Evolutionary conservation across 768 basidiomycete species (phyloP), one percentile per base, ranked within the genome.

Genomic region (Mrakia gelida): DNA sequence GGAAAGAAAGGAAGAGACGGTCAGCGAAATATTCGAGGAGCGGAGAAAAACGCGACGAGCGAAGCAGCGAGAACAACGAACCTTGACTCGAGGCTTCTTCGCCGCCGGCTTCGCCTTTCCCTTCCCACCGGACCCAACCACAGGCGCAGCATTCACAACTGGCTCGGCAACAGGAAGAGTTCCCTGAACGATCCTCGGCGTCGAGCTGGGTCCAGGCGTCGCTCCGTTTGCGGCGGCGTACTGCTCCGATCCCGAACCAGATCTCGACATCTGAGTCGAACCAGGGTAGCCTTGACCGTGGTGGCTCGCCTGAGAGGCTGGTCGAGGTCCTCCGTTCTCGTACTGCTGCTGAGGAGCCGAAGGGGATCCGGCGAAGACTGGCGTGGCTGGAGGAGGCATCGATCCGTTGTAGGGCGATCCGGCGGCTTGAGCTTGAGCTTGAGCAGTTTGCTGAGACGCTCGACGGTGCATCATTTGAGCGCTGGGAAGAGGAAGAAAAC

Each of bases 351-450:
- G 67, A n/a, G 26, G 34, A n/a, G 67, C 26, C 21, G 32, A 38
- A n/a, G 67, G 67, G 9, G 67, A 70, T 18, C 67, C 67, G 23
- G 67, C 67, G 41, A 70, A 70, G 67, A 15, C 26, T 34, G 67
- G 23, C 0, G 67, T 70, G 9, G 67, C 67, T 16, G 67, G 67
- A 70, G 67, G 67, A 43, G 67, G 67, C 67, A 70, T 70, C 38
- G 67, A 70, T n/a, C 67, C 67, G 67, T 70, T 45, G 67, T 70
- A 70, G 7, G 67, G 67, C 16, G 67, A 70, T 6, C 67, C 67
- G 26, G 34, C 34, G 5, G 67, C 67, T 38, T 70, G 67, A 11
- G 67, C 67, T 45, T 43, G 67, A 41, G 67, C 67, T 38, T 70
- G 38, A 28, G 28, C 63, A 8, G 63, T 67, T 38, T 70, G 67